These are phyloP conservation scores for Calocybe cyanea DNA, from an alignment of 768 basidiomycete species.

Conservation along the genomic window DNA sequence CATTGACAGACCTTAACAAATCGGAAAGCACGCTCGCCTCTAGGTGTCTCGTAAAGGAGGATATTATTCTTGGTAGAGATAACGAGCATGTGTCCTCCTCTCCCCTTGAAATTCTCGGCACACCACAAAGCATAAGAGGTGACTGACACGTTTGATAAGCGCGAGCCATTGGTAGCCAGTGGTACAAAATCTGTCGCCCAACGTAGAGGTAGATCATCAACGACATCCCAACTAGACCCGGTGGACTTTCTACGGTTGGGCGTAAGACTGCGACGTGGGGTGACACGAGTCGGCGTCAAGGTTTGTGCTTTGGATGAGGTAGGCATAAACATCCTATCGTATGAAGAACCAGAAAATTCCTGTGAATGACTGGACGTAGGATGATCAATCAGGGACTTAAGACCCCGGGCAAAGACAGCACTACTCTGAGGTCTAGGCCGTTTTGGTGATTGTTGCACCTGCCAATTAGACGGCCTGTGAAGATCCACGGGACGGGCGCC, in stretches of 20 bases:
- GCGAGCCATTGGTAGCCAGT: constrained; percentile 64
- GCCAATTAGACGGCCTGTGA: constrained; percentile 46
- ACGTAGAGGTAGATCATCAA: constrained; percentile 68
- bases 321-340: constrained; percentile 27
- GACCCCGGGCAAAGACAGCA: constrained; percentile 54
- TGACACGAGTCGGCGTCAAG: not conserved
- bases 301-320: not conserved
- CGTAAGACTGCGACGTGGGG: constrained; percentile 7
- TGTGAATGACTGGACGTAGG: constrained; percentile 17
- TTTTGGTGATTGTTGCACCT: constrained; percentile 46
- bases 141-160: constrained; percentile 55
- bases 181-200: constrained; percentile 90
- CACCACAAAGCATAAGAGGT: constrained; percentile 68
- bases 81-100: constrained; percentile 58
- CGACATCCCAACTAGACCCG: constrained; percentile 66
- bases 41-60: constrained; percentile 76
- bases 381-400: constrained; percentile 54
- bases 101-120: constrained; percentile 45
- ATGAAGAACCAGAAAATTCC: constrained; percentile 23
- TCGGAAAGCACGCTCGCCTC: constrained; percentile 77
- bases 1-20: constrained; percentile 63
- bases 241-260: constrained; percentile 29
- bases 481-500: constrained; percentile 61
- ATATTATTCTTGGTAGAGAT: constrained; percentile 74
- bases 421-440: constrained; percentile 46